Conservation (phyloP, 192 early-diverging fungal genomes). For the Rhizoclosmatium sp. region DNA sequence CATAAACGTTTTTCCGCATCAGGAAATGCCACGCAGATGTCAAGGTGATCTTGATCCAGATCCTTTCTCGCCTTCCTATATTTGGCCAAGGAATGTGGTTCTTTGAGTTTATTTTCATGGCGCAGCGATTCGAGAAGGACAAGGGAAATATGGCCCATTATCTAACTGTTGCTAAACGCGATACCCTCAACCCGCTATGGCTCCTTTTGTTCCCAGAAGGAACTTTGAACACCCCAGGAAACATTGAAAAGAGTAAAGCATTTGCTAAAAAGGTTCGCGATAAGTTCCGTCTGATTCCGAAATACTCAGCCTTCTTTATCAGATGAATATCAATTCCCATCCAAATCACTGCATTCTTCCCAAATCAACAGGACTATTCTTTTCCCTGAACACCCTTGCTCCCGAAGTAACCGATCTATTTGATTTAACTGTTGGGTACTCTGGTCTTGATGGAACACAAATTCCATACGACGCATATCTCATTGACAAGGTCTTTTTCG, state of each 20-base stretch:
- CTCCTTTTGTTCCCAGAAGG: conserved; percentile 97
- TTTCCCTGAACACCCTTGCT: conserved; percentile 73
- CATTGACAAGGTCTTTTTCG: conserved; percentile 77
- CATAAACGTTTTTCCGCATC: not conserved
- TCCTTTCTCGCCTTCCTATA: conserved; percentile 83
- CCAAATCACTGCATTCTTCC: conserved; percentile 80
- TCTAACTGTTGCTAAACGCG: conserved; percentile 1
- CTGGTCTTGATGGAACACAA: conserved; percentile 69
- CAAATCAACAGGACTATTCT: conserved; percentile 80
- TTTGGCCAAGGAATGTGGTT: conserved; percentile 90
- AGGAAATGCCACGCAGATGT: conserved; percentile 78
- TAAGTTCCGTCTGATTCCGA: not conserved
- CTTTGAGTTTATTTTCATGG: conserved; percentile 94
- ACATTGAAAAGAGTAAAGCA: conserved; percentile 67
- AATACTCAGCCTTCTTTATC: not conserved
- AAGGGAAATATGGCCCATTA: conserved; percentile 50
- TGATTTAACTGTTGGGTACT: conserved; percentile 91
- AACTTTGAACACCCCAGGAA: conserved; percentile 84
- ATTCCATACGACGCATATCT: conserved; percentile 88
- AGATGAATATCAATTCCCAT: conserved; percentile 48
- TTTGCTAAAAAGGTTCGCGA: conserved; percentile 68
- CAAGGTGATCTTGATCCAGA: conserved; percentile 91
- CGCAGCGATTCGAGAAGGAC: conserved; percentile 85
- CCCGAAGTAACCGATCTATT: conserved; percentile 79
- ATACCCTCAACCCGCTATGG: conserved; percentile 75